Evolutionary conservation across 345 rosid genomes (phyloP), one percentile per base, ranked within the genome.

Genomic region (Brassica carinata): DNA sequence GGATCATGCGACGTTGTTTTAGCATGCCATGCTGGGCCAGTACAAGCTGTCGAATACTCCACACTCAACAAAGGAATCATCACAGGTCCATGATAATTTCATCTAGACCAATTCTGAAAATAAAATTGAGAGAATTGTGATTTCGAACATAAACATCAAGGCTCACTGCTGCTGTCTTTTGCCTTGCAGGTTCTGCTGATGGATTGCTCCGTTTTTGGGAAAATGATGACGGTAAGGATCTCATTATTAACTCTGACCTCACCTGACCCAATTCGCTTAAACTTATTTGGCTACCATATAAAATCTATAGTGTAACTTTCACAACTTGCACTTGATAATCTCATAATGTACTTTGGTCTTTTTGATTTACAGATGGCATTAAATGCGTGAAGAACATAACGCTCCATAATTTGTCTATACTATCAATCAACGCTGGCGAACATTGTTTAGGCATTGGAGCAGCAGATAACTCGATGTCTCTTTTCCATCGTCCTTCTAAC

Each of bases 161-260:
- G 68, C 77, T 70, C 63, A 48, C 62, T 17, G 27, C 27, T 40
- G 18, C 59, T 75, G 7, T 75, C 48, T 75, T 64, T 59, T 51
- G 64, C 65, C 72, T 81, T 84, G 78, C 91, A 96, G 99, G 99
- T 78, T 55, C 99, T 26, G 91, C 91, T 71, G 99, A 96, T 87
- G 99, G 99, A 23, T 88, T 96, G 55, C 89, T 96, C n/a, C 93
- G 98, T 9, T 96, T 96, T 84, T 96, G 99, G 99, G 99, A 93
- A 85, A 89, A 90, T 62, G 99, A 88, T 53, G 99, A 89, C 18
- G 98, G 99, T 92, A 73, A 84, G 91, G 65, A 67, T 18, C 34
- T 51, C 69, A 5, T 71, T 48, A 69, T 69, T 45, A 73, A 59
- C 69, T 62, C 65, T 62, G 27, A n/a, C n/a, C n/a, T n/a, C n/a